Conservation (phyloP, 371 early-diverging fungal species). For the Massospora cicadina region DNA sequence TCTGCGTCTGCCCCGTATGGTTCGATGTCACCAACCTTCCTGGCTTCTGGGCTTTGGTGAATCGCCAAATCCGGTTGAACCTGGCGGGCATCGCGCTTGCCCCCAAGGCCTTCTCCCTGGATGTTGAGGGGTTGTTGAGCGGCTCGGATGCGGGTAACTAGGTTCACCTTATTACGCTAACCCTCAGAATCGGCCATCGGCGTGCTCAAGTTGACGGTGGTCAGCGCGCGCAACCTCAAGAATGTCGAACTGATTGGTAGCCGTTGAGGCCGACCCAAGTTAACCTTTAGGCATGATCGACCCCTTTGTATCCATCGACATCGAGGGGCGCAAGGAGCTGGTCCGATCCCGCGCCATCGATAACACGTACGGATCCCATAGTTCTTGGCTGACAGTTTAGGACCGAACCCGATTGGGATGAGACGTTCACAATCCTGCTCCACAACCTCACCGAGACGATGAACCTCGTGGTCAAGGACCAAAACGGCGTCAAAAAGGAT, state of each 20-base stretch:
- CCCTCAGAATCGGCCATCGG: slow-evolving; percentile 55
- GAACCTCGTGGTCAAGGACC: slow-evolving; percentile 57
- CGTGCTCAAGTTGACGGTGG: slow-evolving; percentile 60
- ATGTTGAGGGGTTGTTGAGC: slow-evolving; percentile 72
- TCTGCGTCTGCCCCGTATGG: slow-evolving; percentile 44
- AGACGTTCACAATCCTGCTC: slow-evolving; percentile 50
- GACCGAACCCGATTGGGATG: slow-evolving; percentile 70
- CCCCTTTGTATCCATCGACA: slow-evolving; percentile 10
- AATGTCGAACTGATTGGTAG: slow-evolving; percentile 61
- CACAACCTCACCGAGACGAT: slow-evolving; percentile 43
- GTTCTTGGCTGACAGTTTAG: not conserved
- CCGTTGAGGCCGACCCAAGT: slow-evolving; percentile 24
- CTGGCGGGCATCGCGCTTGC: slow-evolving; percentile 64
- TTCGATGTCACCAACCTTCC: slow-evolving; percentile 32
- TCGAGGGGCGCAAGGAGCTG: slow-evolving; percentile 8
- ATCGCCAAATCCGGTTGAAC: slow-evolving; percentile 50
- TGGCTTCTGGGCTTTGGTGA: slow-evolving; percentile 57
- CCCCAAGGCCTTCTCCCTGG: slow-evolving; percentile 68
- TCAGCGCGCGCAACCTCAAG: slow-evolving; percentile 49
- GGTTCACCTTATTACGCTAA: slow-evolving; percentile 15
- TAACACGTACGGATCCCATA: slow-evolving; percentile 6
- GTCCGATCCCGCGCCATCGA: not conserved
- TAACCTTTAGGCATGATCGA: slow-evolving; percentile 4
- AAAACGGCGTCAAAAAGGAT: slow-evolving; percentile 39
- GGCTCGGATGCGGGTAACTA: slow-evolving; percentile 21